Base-by-base conservation (phyloP, 495 filamentous ascomycete genomes). In the Amniculicola lignicola region DNA sequence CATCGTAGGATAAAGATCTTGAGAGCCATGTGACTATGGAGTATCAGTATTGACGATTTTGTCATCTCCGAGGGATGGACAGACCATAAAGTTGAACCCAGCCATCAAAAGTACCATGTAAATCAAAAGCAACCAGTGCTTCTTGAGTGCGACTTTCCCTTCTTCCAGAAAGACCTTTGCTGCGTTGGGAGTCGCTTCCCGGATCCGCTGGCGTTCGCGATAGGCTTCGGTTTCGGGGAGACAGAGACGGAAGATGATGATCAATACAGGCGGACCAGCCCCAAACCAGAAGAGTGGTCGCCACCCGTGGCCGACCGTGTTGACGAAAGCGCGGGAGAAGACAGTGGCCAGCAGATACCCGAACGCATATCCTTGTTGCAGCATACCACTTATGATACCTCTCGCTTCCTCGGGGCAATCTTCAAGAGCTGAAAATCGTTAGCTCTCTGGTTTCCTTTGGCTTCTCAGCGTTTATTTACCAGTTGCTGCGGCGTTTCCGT, bases 1-100 rank as follows among this genome's bases (percentile, higher is more conserved):
- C 82, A 96, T 83, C 11, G 88, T 91, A 0, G 90, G 90, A 67
- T 95, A 96, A 16, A 95, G 73, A 70, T 96, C 90, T 69, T 96
- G 90, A 3, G 87, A 90, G 55, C 90, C 90, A 65, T 96, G 90
- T 19, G 87, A 90, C 79, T 82, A 53, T 35, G 3, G 11, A 52
- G 11, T 12, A 19, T 52, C 36, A 41, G 29, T 39, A 44, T 16
- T 52, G 15, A 4, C 7, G 7, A 16, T 23, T 9, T 5, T 49
- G 11, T 25, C 11, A 47, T 47, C 10, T 12, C 18, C 18, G 7
- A 16, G 11, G 5, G 42, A 21, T 38, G 43, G 58, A 57, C 67
- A 36, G 68, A 80, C 78, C 88, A 92, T 89, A 69, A 92, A 93
- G 69, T 93, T 95, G 77, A 95, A 92, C 0, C 89, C 89, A 5